Evolutionary conservation across 805 yeast genomes (phyloP).

Genomic region (Pichia eremophila): DNA sequence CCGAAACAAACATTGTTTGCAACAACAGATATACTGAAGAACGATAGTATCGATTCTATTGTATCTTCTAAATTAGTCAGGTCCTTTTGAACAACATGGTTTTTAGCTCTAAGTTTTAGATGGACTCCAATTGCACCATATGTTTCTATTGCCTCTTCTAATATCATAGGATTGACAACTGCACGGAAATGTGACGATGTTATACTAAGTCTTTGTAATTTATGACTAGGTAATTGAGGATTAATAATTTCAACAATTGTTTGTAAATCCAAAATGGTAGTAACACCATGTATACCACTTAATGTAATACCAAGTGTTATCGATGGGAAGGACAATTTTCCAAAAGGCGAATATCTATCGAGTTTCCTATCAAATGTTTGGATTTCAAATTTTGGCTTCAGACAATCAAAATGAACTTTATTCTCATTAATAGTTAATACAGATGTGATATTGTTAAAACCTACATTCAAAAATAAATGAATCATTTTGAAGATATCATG

Average conservation of each 20-base stretch:
- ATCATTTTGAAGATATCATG: not conserved
- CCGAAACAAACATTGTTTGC: slow-evolving; percentile 67
- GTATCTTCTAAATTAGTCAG: slow-evolving; percentile 7
- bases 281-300: slow-evolving; percentile 29
- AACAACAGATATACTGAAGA: slow-evolving; percentile 46
- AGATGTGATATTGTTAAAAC: slow-evolving; percentile 3
- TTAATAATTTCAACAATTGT: slow-evolving; percentile 36
- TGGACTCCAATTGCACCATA: slow-evolving; percentile 7
- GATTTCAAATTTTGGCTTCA: slow-evolving; percentile 4
- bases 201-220: slow-evolving; percentile 41
- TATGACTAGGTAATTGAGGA: slow-evolving; percentile 20
- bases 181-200: slow-evolving; percentile 52
- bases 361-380: slow-evolving; percentile 12
- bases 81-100: not conserved
- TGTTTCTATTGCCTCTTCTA: slow-evolving; percentile 17
- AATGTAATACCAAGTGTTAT: slow-evolving; percentile 27
- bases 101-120: not conserved
- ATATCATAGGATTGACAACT: slow-evolving; percentile 41
- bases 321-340: slow-evolving; percentile 34
- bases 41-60: slow-evolving; percentile 20
- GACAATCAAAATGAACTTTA: slow-evolving; percentile 12
- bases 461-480: slow-evolving; percentile 3
- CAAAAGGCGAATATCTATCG: slow-evolving; percentile 23
- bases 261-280: slow-evolving; percentile 38
- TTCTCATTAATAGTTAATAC: slow-evolving; percentile 6